Conservation (phyloP, 2,329 filamentous ascomycete species). For the Exophiala oligosperma region DNA sequence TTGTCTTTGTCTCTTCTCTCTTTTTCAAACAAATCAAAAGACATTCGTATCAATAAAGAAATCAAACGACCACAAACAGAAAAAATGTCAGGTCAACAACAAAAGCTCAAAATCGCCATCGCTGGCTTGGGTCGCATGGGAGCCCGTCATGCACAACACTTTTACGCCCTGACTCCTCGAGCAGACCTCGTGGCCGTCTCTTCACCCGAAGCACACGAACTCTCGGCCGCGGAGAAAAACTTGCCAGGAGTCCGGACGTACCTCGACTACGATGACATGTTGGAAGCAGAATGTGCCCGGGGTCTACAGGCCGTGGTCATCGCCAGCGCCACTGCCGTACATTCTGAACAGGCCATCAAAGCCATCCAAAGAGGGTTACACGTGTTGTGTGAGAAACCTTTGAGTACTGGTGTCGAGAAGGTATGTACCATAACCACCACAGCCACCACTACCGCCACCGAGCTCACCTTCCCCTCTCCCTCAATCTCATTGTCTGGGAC, state of each 20-base stretch:
- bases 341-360: constrained; percentile 59
- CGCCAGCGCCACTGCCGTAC: constrained; percentile 55
- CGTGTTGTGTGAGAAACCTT: constrained; percentile 57
- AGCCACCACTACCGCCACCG: not conserved
- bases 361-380: constrained; percentile 57
- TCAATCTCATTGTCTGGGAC: too few species aligned
- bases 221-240: constrained; percentile 52
- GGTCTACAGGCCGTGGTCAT: constrained; percentile 58
- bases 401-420: constrained; percentile 58
- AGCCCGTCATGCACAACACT: constrained; percentile 49
- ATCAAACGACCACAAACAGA: too few species aligned
- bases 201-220: constrained; percentile 47
- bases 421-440: constrained; percentile 39
- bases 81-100: too few species aligned
- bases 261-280: constrained; percentile 57
- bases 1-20: too few species aligned
- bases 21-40: too few species aligned
- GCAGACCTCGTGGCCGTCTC: constrained; percentile 52
- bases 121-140: constrained; percentile 54
- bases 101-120: constrained; percentile 46
- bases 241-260: constrained; percentile 56
- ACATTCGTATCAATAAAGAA: too few species aligned
- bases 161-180: constrained; percentile 48
- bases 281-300: constrained; percentile 46
- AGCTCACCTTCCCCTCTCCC: too few species aligned